These are phyloP conservation scores for Rhododendron kiyosumense DNA, from an alignment of 148 eudicot genomes.

Conservation along the genomic window DNA sequence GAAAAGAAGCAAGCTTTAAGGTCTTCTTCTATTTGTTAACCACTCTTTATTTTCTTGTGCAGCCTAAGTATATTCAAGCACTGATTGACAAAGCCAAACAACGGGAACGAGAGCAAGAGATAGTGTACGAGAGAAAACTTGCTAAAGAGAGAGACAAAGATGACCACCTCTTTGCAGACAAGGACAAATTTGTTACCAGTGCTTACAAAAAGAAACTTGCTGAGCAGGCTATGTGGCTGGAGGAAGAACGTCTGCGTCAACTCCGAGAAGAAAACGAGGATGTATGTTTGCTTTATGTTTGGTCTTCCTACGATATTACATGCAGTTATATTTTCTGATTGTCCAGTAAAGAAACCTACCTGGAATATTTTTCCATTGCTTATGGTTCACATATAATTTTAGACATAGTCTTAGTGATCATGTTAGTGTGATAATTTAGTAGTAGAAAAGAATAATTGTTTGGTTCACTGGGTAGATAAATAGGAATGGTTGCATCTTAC, in stretches of 20 bases:
- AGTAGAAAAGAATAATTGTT: background rate
- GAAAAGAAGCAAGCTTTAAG: slow-evolving; percentile 1
- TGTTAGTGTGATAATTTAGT: background rate
- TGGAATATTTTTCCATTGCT: background rate
- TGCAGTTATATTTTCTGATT: background rate
- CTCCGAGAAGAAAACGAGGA: slow-evolving; percentile 74
- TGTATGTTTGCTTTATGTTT: slow-evolving; percentile 36
- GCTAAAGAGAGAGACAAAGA: slow-evolving; percentile 90
- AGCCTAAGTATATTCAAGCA: slow-evolving; percentile 73
- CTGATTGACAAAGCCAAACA: slow-evolving; percentile 65
- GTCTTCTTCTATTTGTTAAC: slow-evolving; percentile 3
- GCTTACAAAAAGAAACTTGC: slow-evolving; percentile 94
- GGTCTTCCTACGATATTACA: background rate
- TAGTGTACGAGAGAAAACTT: slow-evolving; percentile 81
- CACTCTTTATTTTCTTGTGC: slow-evolving; percentile 17
- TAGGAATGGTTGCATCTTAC: background rate
- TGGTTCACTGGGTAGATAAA: background rate
- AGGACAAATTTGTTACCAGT: slow-evolving; percentile 81
- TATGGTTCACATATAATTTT: background rate
- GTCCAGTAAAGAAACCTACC: background rate
- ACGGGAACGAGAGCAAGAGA: slow-evolving; percentile 81
- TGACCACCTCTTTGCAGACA: slow-evolving; percentile 74
- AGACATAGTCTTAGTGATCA: background rate
- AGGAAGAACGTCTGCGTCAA: slow-evolving; percentile 74
- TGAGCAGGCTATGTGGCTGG: slow-evolving; percentile 79